Evolutionary conservation across 2,329 filamentous ascomycete genomes (phyloP), one percentile per base, ranked within the genome.

Genomic region (Aspergillus ibericus): DNA sequence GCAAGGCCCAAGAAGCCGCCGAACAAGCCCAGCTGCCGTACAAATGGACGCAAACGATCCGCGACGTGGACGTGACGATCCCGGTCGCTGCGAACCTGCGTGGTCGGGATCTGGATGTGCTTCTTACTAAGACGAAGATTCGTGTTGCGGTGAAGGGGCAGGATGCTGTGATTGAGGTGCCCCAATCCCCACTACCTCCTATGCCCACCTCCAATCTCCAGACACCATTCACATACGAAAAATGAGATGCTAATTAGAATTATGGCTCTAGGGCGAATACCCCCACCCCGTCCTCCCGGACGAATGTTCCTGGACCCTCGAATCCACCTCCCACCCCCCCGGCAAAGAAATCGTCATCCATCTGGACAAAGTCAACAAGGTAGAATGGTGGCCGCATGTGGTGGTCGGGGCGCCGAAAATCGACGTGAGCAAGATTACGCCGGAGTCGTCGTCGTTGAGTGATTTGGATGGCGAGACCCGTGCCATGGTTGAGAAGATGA

Each of bases 401-500:
- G 85, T 98, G 35, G 96, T 88, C 7, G 78, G 81, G 6, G 93
- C 93, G 4, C 95, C 95, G 63, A 90, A 89, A 78, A 96, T 99
- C 77, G 95, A 99, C 79, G 92, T 96, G 35, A 88, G 88, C 69
- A 97, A 96, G 82, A 98, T 99, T 77, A 86, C 88, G 73, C 95
- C 95, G 20, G 95, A 98, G 79, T 93, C 89, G 74, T 93, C 89
- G 73, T 96, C 92, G 76, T 82, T 99, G 70, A 88, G 90, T 58
- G 95, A 99, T 75, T 81, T 99, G 66, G 93, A 98, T 72, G 95
- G 95, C 61, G 90, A 96, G 82, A 99, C 95, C 55, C 85, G 95
- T 64, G 85, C 88, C 59, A 98, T 99, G 93, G 95, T 99, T 46
- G 95, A 99, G 86, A 99, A 99, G 86, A 99, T 99, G 95, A 99